These are phyloP conservation scores for Westerdykella sp. DNA, from an alignment of 2,329 filamentous ascomycete species.

Conservation along the genomic window DNA sequence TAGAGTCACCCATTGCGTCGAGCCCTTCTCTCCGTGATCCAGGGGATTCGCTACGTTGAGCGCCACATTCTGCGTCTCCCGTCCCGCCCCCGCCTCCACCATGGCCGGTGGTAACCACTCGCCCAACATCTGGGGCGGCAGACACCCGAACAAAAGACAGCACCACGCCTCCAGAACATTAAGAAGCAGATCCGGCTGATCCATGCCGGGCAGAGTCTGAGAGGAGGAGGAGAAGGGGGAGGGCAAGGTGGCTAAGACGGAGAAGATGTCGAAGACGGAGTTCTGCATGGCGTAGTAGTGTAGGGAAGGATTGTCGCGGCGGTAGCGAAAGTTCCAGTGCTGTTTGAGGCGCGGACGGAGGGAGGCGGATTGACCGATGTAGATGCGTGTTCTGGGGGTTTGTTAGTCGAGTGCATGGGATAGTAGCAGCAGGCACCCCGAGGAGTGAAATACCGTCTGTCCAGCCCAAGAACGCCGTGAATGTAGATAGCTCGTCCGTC, in stretches of 20 bases:
- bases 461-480: slow-evolving; percentile 19
- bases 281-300: slow-evolving; percentile 31
- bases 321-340: slow-evolving; percentile 31
- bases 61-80: not conserved
- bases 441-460: slow-evolving; percentile 9
- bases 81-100: not conserved
- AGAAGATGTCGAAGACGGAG: slow-evolving; percentile 24
- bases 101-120: slow-evolving; percentile 18
- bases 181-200: slow-evolving; percentile 19
- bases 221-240: slow-evolving; percentile 3
- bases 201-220: slow-evolving; percentile 18
- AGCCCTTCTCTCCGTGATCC: slow-evolving; percentile 17
- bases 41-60: slow-evolving; percentile 31
- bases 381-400: slow-evolving; percentile 15
- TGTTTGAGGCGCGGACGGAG: slow-evolving; percentile 22
- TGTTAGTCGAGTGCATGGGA: not conserved
- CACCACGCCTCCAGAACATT: slow-evolving; percentile 36
- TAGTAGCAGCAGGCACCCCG: not conserved
- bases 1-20: slow-evolving; percentile 19
- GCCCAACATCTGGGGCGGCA: slow-evolving; percentile 14
- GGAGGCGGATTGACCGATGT: slow-evolving; percentile 29
- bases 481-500: slow-evolving; percentile 23
- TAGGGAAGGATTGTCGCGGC: slow-evolving; percentile 28
- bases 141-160: slow-evolving; percentile 24
- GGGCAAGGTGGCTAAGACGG: slow-evolving; percentile 17